These are phyloP conservation scores for Calonectria naviculata DNA, from an alignment of 2,329 filamentous ascomycete genomes.

Conservation along the genomic window DNA sequence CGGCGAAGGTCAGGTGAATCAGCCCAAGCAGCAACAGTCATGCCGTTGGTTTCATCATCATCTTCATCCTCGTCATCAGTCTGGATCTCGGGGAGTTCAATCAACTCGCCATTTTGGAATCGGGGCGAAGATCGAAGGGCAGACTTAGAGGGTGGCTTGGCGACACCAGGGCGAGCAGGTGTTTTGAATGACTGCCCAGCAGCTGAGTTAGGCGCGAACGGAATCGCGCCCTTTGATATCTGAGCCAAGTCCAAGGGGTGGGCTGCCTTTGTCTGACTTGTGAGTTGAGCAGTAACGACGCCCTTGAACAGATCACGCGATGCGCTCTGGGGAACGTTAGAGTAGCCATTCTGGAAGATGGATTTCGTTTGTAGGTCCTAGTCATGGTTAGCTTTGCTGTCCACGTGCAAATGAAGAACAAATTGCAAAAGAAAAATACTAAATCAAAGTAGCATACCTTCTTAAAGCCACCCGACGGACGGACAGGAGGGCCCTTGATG, in stretches of 20 bases:
- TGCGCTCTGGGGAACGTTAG: conserved; percentile 64
- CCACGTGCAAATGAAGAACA: not conserved
- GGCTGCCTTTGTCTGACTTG: conserved; percentile 69
- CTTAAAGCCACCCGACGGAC: conserved; percentile 77
- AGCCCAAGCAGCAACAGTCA: conserved; percentile 81
- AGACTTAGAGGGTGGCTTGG: conserved; percentile 71
- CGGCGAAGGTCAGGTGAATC: conserved; percentile 85
- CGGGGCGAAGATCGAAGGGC: conserved; percentile 78
- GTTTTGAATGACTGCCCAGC: conserved; percentile 73
- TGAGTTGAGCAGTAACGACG: conserved; percentile 74
- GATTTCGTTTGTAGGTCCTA: conserved; percentile 72
- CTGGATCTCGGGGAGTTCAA: conserved; percentile 93
- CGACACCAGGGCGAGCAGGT: conserved; percentile 67
- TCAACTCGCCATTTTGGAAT: conserved; percentile 89
- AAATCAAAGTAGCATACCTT: conserved; percentile 65
- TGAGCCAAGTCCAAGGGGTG: conserved; percentile 88
- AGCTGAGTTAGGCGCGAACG: conserved; percentile 80
- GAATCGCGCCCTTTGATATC: conserved; percentile 88
- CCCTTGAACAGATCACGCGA: conserved; percentile 73
- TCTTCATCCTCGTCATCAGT: conserved; percentile 95
- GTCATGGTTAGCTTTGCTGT: conserved; percentile 46
- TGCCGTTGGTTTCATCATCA: conserved; percentile 66
- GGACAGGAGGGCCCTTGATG: conserved; percentile 85
- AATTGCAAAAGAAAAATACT: not conserved
- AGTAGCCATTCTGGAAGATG: conserved; percentile 70